Evolutionary conservation across 2,329 filamentous ascomycete genomes (phyloP), one percentile per base, ranked within the genome.

Genomic region (Septoria linicola): DNA sequence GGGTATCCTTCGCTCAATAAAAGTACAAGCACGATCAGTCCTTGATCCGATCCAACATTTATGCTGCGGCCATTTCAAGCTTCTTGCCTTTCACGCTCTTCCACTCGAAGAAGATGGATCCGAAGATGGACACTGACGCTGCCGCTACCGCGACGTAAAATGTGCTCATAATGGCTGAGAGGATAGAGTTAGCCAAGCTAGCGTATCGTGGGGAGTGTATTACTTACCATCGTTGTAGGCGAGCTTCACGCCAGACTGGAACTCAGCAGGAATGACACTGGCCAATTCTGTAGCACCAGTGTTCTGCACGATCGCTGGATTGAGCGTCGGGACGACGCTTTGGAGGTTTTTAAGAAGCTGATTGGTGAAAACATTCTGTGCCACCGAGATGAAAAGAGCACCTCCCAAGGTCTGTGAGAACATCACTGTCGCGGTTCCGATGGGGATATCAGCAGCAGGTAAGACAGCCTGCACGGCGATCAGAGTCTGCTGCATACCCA

Each of bases 121-220:
- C 83, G 6, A 84, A 31, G 11, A 85, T 72, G 3, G 75, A 77
- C 7, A 84, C 49, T 6, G 72, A 72, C 0, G 76, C 73, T 62
- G 83, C 70, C 1, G 79, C 76, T 6, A 84, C 70, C 1, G 75
- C 77, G 7, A 87, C 79, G 54, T 80, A 78, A 63, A 85, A 88
- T 1, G 78, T 77, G 51, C 76, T 69, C 1, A 76, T 75, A 31
- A 89, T 67, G 0, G 83, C 25, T 20, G 35, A 16, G 4, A 6
- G n/a, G 16, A 11, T 10, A 4, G 14, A 19, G 40, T 42, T 23
- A 42, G 40, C 40, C 19, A 42, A 13, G 4, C 1, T 11, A 6
- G 4, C 16, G 13, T n/a, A 25, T 20, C 37, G n/a, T 11, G 7
- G 6, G 37, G 14, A 40, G 11, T 23, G 13, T 8, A 14, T 2